Evolutionary conservation across 805 yeast genomes (phyloP).

Genomic region (Candida parachauliodes): DNA sequence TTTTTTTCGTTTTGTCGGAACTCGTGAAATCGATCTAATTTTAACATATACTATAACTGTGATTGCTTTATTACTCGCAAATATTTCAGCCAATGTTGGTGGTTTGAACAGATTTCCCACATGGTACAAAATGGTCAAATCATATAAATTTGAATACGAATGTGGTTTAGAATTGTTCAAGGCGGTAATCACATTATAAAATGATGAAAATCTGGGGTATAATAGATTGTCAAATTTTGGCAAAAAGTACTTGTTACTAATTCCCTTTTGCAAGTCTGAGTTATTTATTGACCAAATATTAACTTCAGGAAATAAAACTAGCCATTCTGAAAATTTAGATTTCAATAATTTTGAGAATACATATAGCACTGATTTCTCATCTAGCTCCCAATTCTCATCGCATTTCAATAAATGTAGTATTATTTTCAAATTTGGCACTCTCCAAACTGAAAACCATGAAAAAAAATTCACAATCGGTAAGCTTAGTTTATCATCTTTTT

Average conservation of each 20-base stretch:
- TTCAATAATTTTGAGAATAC: constrained; percentile 33
- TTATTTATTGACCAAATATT: constrained; percentile 57
- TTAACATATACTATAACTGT: constrained; percentile 46
- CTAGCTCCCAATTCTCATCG: constrained; percentile 71
- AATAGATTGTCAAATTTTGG: constrained; percentile 58
- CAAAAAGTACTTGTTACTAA: constrained; percentile 55
- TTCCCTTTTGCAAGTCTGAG: constrained; percentile 47
- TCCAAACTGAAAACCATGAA: constrained; percentile 67
- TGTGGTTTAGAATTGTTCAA: constrained; percentile 28
- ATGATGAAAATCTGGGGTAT: constrained; percentile 72
- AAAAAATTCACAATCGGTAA: constrained; percentile 54
- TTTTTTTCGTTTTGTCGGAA: constrained; percentile 51
- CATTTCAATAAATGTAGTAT: constrained; percentile 46
- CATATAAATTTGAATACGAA: constrained; percentile 48
- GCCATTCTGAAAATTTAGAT: constrained; percentile 52
- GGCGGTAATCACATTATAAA: constrained; percentile 47
- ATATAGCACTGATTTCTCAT: constrained; percentile 29
- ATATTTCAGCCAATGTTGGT: constrained; percentile 31
- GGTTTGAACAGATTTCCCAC: constrained; percentile 11
- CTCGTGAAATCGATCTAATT: constrained; percentile 41
- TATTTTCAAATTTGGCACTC: constrained; percentile 52
- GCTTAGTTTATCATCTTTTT: constrained; percentile 11
- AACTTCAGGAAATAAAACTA: constrained; percentile 83
- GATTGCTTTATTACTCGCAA: constrained; percentile 22
- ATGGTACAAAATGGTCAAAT: constrained; percentile 49